These are phyloP conservation scores for Sideroxylon spinosum DNA, from an alignment of 179 eudicot genomes.

Conservation along the genomic window DNA sequence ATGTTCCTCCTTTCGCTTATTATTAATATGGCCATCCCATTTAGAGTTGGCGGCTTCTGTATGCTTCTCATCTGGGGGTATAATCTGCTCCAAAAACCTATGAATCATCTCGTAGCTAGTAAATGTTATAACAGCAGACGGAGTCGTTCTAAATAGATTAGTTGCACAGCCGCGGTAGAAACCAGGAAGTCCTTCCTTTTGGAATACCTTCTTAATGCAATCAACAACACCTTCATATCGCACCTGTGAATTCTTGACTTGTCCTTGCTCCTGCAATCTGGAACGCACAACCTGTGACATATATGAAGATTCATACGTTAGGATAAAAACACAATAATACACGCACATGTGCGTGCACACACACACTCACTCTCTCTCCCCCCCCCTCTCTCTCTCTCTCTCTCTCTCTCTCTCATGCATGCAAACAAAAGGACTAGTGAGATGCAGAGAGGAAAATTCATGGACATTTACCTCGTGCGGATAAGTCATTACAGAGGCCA, in stretches of 20 bases:
- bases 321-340: not conserved
- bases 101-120: constrained; percentile 85
- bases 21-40: constrained; percentile 22
- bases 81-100: constrained; percentile 41
- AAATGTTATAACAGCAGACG: constrained; percentile 87
- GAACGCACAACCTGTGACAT: constrained; percentile 81
- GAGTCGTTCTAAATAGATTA: constrained; percentile 78
- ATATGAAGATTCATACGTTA: not conserved
- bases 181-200: constrained; percentile 63
- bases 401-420: no score
- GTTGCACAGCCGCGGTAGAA: constrained; percentile 95
- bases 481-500: constrained; percentile 73
- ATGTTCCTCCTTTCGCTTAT: constrained; percentile 6
- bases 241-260: constrained; percentile 36
- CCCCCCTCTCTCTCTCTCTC: no score
- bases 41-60: constrained; percentile 9
- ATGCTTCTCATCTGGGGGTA: constrained; percentile 32
- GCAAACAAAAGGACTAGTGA: no score
- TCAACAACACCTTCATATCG: constrained; percentile 70
- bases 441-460: no score
- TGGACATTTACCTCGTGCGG: constrained; percentile 49
- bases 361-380: no score
- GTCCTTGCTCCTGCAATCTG: constrained; percentile 90
- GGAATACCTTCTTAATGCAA: constrained; percentile 67
- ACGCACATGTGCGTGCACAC: not conserved